Percentiles rank a stretch among this genome's conserved stretches.
Evolutionary conservation across 768 basidiomycete species (phyloP).

Genomic region (Boletellus ananiceps): DNA sequence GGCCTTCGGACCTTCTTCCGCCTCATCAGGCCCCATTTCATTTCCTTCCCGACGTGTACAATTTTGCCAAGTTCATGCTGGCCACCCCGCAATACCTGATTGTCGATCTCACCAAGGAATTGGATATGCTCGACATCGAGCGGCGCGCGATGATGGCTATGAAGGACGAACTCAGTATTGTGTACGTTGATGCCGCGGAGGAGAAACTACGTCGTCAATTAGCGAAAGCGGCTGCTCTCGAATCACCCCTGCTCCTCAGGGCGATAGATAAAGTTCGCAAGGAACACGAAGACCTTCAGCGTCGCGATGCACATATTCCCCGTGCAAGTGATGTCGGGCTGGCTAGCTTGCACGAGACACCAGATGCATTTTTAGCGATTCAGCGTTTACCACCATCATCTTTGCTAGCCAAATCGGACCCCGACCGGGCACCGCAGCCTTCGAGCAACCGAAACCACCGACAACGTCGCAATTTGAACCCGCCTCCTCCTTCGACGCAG

Average conservation of each 20-base stretch:
- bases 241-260: slow-evolving; percentile 58
- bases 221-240: slow-evolving; percentile 71
- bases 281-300: slow-evolving; percentile 51
- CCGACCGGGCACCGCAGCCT: slow-evolving; percentile 1
- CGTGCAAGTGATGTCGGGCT: slow-evolving; percentile 19
- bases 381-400: slow-evolving; percentile 25
- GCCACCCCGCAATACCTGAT: slow-evolving; percentile 85
- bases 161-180: slow-evolving; percentile 71
- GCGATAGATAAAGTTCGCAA: slow-evolving; percentile 60
- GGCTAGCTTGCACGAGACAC: slow-evolving; percentile 37
- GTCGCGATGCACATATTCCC: slow-evolving; percentile 26
- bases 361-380: slow-evolving; percentile 54
- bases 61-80: slow-evolving; percentile 93
- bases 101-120: slow-evolving; percentile 64
- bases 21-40: slow-evolving; percentile 94
- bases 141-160: slow-evolving; percentile 57
- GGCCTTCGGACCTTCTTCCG: slow-evolving; percentile 90
- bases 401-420: slow-evolving; percentile 3
- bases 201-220: slow-evolving; percentile 76
- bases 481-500: slow-evolving; percentile 80
- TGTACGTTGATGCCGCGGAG: slow-evolving; percentile 78
- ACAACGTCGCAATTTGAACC: slow-evolving; percentile 76
- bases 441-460: slow-evolving; percentile 42
- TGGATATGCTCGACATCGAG: slow-evolving; percentile 70
- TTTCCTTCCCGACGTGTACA: slow-evolving; percentile 88